A percentile compares a stretch with the other conserved stretches of the same genome.
Conservation (phyloP, 2,329 filamentous ascomycete genomes). For the Biscogniauxia sp. region DNA sequence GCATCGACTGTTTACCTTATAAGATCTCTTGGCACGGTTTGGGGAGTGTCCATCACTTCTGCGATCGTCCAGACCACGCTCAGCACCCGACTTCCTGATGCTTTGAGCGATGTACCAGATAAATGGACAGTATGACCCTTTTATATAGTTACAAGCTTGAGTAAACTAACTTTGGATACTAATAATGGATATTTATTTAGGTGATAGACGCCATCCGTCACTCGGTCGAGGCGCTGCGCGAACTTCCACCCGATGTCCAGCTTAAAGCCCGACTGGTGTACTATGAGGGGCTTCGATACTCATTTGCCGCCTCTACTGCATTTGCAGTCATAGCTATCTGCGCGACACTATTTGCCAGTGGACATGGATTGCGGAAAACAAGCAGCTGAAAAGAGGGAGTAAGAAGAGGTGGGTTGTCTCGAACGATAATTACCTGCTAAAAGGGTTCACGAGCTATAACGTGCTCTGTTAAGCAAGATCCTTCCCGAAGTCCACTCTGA, state of each 20-base stretch:
- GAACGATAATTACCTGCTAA: not conserved
- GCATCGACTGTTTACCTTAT: constrained; percentile 63
- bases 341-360: constrained; percentile 45
- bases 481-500: no score
- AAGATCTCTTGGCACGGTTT: constrained; percentile 61
- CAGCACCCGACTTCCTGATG: constrained; percentile 50
- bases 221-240: constrained; percentile 54
- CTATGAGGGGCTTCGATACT: constrained; percentile 55
- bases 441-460: not conserved
- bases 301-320: constrained; percentile 53
- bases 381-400: constrained; percentile 6
- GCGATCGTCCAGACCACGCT: constrained; percentile 63
- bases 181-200: constrained; percentile 34
- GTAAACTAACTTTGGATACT: constrained; percentile 25
- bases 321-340: constrained; percentile 49
- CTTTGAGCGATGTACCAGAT: constrained; percentile 53
- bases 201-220: constrained; percentile 61
- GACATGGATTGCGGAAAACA: constrained; percentile 31
- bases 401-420: not conserved
- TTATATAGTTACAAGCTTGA: constrained; percentile 9
- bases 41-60: constrained; percentile 62
- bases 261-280: constrained; percentile 56
- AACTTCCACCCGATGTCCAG: constrained; percentile 55
- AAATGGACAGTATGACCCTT: constrained; percentile 53
- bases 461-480: no score